Conservation (phyloP, 2,329 filamentous ascomycete genomes). For the Claviceps cyperi region DNA sequence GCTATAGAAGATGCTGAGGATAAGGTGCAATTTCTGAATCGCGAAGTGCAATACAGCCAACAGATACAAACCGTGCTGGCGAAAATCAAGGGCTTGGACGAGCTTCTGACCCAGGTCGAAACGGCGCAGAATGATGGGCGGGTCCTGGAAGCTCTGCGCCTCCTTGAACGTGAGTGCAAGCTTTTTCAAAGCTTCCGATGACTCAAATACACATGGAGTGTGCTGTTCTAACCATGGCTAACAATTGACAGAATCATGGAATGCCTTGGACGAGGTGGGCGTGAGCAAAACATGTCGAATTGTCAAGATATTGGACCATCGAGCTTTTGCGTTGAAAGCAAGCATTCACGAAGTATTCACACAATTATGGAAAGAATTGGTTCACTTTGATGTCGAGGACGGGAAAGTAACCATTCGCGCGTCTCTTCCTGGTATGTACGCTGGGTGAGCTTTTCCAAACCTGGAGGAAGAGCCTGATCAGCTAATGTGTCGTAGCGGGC, state of each 20-base stretch:
- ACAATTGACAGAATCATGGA: slow-evolving; percentile 34
- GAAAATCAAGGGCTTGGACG: slow-evolving; percentile 41
- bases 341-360: slow-evolving; percentile 52
- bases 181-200: not conserved
- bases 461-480: not conserved
- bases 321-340: slow-evolving; percentile 50
- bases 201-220: not conserved
- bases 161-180: slow-evolving; percentile 39
- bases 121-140: slow-evolving; percentile 36
- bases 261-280: slow-evolving; percentile 43
- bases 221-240: slow-evolving; percentile 4
- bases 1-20: slow-evolving; percentile 37
- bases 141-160: slow-evolving; percentile 40
- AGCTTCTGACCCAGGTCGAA: slow-evolving; percentile 48
- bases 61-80: slow-evolving; percentile 38
- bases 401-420: slow-evolving; percentile 42
- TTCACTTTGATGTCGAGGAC: slow-evolving; percentile 44
- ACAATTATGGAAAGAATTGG: slow-evolving; percentile 54
- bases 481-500: slow-evolving; percentile 24
- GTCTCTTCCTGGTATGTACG: slow-evolving; percentile 30
- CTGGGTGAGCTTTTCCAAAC: not conserved
- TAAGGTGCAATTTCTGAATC: slow-evolving; percentile 40
- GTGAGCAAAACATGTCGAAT: slow-evolving; percentile 47
- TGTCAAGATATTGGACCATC: slow-evolving; percentile 49
- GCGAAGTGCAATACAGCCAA: slow-evolving; percentile 43